These are phyloP conservation scores for Wickerhamomyces pijperi DNA, from an alignment of 805 yeast species.

Conservation along the genomic window DNA sequence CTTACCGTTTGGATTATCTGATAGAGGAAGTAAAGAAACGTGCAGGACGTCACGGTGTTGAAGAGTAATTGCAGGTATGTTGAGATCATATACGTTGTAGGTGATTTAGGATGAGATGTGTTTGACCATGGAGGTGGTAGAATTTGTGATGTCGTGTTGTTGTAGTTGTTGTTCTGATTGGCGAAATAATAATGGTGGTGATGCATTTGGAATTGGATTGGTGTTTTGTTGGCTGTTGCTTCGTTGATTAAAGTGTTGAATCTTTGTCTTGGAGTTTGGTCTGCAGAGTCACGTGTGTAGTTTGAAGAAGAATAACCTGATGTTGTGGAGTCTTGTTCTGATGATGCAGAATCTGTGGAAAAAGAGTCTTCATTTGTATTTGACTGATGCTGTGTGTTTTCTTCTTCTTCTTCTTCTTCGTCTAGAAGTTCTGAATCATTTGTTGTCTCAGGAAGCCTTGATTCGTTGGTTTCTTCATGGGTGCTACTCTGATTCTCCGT, in stretches of 20 bases:
- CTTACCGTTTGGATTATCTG: constrained; percentile 36
- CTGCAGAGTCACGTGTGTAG: background rate
- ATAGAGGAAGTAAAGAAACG: constrained; percentile 32
- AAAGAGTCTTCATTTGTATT: too few relatives aligned
- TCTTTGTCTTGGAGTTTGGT: constrained; percentile 2
- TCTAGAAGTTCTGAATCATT: too few relatives aligned
- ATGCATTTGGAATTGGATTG: constrained; percentile 25
- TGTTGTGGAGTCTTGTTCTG: constrained; percentile 5
- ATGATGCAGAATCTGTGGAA: constrained; percentile 1
- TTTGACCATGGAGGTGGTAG: constrained; percentile 50
- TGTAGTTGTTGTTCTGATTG: constrained; percentile 1
- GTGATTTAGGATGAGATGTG: constrained; percentile 37
- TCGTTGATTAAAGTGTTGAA: constrained; percentile 5
- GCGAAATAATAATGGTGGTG: constrained; percentile 34
- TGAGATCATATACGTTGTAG: constrained; percentile 43
- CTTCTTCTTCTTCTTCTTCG: too few relatives aligned
- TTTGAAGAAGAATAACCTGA: background rate
- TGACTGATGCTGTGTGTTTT: too few relatives aligned
- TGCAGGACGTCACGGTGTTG: constrained; percentile 35
- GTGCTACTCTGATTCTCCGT: too few relatives aligned
- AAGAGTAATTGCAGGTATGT: constrained; percentile 49
- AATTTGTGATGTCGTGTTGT: background rate
- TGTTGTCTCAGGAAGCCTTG: too few relatives aligned
- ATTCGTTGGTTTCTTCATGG: too few relatives aligned
- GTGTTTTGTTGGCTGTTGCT: constrained; percentile 8